Base-by-base conservation (phyloP, 495 filamentous ascomycete species). In the Saxophila tyrrhenica region DNA sequence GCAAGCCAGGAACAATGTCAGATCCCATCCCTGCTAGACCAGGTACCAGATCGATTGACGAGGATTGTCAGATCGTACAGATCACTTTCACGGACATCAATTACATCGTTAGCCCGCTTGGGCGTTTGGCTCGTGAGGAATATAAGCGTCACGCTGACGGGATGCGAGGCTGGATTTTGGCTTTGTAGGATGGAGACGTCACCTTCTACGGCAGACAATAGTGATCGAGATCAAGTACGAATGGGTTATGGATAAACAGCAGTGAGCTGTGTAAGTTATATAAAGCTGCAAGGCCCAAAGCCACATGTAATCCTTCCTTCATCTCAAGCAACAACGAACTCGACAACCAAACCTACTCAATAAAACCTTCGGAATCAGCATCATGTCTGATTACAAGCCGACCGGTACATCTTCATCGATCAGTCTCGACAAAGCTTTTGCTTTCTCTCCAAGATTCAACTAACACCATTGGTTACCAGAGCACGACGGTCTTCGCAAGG, bases 401-500 rank as follows among this genome's bases (percentile, higher is more conserved):
- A 57, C 55, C 17, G 41, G 41, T 44, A 44, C 19, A 7, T 8
- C 41, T 17, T 39, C 35, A 39, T 39, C 16, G 35, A 8, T 9
- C 35, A 39, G 16, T 8, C 35, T 39, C 35, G 35, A 39, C 8
- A 9, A 39, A 16, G 16, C 35, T 39, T 39, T 16, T 8, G 35
- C 9, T 16, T 39, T 16, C 9, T 39, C n/a, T n/a, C n/a, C n/a
- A n/a, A n/a, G n/a, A n/a, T n/a, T n/a, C n/a, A n/a, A n/a, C 41
- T 44, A 17, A 44, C 41, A 3, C 41, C 8, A 35, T 44, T n/a
- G 41, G 7, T 5, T 7, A 3, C 7, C 17, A 44, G 55, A 57
- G 49, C 32, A 57, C 23, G 55, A 57, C 50, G 55, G 55, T 25
- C 55, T 57, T 23, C 55, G 55, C 48, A 57, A 57, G 49, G 55